phyloP scores from a whole-genome alignment of 2,329 filamentous ascomycete species.

The Paraphaeosphaeria minitans region DNA sequence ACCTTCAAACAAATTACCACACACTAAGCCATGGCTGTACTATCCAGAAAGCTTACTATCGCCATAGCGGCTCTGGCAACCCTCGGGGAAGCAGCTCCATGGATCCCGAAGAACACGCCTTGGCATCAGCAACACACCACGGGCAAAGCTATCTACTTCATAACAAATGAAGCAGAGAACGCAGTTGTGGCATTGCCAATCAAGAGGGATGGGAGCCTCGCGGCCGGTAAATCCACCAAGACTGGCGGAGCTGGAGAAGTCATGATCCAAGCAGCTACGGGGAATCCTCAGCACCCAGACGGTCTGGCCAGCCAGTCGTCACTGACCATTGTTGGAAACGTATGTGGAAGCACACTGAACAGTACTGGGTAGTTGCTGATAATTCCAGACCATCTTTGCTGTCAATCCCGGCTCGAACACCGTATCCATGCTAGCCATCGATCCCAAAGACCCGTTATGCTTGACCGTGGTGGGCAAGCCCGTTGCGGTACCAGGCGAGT shows the following conservation, averaged over 20 bases:
- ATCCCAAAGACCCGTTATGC: conserved; percentile 31
- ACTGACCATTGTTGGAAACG: conserved; percentile 60
- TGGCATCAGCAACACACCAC: neutral
- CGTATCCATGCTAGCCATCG: conserved; percentile 46
- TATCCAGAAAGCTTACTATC: neutral
- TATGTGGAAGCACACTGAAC: conserved; percentile 39
- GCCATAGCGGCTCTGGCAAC: conserved; percentile 10
- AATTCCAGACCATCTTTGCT: conserved; percentile 57
- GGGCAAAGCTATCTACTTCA: conserved; percentile 59
- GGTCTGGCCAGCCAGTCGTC: conserved; percentile 58
- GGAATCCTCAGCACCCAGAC: conserved; percentile 53
- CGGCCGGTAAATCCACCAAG: conserved; percentile 47
- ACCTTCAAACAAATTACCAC: too few species aligned
- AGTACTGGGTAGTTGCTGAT: conserved; percentile 16
- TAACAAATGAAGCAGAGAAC: conserved; percentile 60
- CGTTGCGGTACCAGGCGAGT: conserved; percentile 42
- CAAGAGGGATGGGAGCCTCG: conserved; percentile 53
- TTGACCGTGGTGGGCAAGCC: conserved; percentile 43
- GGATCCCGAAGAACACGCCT: neutral
- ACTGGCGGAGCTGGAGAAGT: conserved; percentile 56
- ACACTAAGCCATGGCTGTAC: neutral
- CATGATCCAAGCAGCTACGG: conserved; percentile 44
- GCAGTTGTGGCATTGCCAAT: conserved; percentile 58
- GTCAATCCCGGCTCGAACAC: conserved; percentile 53
- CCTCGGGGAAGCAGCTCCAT: conserved; percentile 13